Evolutionary conservation across 768 basidiomycete species (phyloP).

Genomic region (Suillus luteus): DNA sequence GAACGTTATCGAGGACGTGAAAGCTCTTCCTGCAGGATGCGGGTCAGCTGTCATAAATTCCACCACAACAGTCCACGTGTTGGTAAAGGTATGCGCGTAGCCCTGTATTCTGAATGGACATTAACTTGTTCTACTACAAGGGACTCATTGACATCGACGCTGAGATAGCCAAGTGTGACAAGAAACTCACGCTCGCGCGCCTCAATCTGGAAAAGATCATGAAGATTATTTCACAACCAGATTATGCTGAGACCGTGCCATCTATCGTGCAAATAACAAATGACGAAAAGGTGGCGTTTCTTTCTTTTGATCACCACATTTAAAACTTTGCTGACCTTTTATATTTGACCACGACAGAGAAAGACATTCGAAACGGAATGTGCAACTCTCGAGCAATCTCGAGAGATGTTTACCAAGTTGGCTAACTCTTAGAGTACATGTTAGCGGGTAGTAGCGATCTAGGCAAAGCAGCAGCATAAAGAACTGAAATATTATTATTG

Average conservation of each 20-base stretch:
- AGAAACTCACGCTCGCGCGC: slow-evolving; percentile 78
- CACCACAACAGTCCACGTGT: slow-evolving; percentile 74
- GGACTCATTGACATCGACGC: slow-evolving; percentile 87
- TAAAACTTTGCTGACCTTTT: slow-evolving; percentile 12
- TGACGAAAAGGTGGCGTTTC: slow-evolving; percentile 71
- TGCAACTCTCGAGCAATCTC: slow-evolving; percentile 66
- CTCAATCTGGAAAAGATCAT: slow-evolving; percentile 74
- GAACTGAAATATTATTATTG: not conserved
- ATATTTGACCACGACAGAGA: slow-evolving; percentile 45
- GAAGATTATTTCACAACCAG: slow-evolving; percentile 70
- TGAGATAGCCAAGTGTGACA: slow-evolving; percentile 87
- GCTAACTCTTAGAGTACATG: not conserved
- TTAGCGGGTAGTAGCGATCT: not conserved
- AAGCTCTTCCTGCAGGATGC: slow-evolving; percentile 78
- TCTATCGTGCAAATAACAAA: slow-evolving; percentile 72
- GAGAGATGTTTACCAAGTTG: slow-evolving; percentile 73
- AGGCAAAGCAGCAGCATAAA: not conserved
- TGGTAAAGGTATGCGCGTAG: slow-evolving; percentile 70
- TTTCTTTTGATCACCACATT: not conserved
- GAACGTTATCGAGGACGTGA: slow-evolving; percentile 59
- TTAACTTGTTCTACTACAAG: slow-evolving; percentile 39
- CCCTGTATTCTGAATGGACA: not conserved
- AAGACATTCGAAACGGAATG: slow-evolving; percentile 82
- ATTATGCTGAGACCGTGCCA: slow-evolving; percentile 82
- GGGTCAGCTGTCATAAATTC: slow-evolving; percentile 80